Percentiles rank a stretch among this genome's conserved stretches.
phyloP scores from a whole-genome alignment of 139 green algal genomes.

The Monoraphidium neglectum region DNA sequence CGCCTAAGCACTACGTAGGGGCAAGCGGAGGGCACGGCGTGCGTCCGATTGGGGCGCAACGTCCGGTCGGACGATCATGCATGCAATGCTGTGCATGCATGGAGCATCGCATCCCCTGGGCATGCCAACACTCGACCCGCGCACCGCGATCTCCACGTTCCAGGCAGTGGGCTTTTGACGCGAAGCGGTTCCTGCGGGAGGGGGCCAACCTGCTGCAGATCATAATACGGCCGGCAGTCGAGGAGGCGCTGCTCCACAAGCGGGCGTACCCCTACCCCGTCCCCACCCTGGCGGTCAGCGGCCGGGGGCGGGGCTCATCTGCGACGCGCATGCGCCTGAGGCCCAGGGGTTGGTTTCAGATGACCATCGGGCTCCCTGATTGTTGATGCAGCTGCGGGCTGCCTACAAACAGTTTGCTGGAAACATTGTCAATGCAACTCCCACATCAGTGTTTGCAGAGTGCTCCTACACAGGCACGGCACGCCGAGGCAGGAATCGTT shows the following conservation, averaged over 20 bases:
- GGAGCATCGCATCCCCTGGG: neutral
- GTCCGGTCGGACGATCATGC: neutral
- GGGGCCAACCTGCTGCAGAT: conserved; percentile 30
- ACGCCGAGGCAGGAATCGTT: neutral
- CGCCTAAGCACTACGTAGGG: conserved; percentile 18
- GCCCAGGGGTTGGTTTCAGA: neutral
- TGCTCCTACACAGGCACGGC: neutral
- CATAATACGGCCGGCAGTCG: conserved; percentile 22
- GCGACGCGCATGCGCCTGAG: neutral
- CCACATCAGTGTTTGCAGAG: neutral
- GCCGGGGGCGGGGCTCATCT: neutral
- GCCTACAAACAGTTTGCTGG: neutral
- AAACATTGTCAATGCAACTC: neutral
- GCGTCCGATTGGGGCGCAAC: neutral
- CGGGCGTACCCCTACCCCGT: conserved; percentile 30
- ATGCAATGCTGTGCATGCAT: neutral
- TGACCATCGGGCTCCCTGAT: no score
- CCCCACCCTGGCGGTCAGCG: conserved; percentile 34
- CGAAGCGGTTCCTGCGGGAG: conserved; percentile 8
- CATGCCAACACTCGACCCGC: no score
- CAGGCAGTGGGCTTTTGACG: no score
- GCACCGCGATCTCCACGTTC: no score
- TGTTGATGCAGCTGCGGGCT: no score
- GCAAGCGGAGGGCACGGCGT: neutral
- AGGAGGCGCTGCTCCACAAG: conserved; percentile 6